These are phyloP conservation scores for Limnanthes douglasii DNA, from an alignment of 345 rosid genomes.

Conservation along the genomic window DNA sequence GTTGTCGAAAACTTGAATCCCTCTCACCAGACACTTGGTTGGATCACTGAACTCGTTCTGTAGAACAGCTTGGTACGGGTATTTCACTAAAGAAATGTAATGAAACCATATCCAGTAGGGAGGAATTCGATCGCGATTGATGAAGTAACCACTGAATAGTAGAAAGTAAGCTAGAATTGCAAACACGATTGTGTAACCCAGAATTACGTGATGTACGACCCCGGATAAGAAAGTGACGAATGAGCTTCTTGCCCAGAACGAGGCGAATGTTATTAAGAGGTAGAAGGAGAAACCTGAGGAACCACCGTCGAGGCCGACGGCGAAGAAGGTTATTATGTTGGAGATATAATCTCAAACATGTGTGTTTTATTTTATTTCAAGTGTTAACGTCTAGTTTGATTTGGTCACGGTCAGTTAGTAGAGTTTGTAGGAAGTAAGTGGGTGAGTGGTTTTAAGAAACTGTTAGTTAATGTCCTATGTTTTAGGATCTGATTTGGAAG, in stretches of 20 bases:
- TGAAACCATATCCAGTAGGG: conserved; percentile 73
- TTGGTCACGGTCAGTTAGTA: too few relatives aligned
- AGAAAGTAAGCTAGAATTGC: conserved; percentile 60
- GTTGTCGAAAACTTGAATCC: conserved; percentile 55
- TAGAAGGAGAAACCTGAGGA: conserved; percentile 41
- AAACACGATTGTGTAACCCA: conserved; percentile 60
- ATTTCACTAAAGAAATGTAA: conserved; percentile 53
- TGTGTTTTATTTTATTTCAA: too few relatives aligned
- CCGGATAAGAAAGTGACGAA: conserved; percentile 67
- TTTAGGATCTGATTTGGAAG: too few relatives aligned
- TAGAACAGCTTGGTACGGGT: conserved; percentile 56
- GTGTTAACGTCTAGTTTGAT: too few relatives aligned
- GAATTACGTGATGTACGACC: conserved; percentile 57
- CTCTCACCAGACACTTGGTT: conserved; percentile 36
- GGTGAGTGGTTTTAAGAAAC: too few relatives aligned
- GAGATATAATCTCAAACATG: too few relatives aligned
- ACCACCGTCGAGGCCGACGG: conserved; percentile 65
- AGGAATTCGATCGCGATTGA: conserved; percentile 52
- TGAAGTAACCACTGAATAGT: conserved; percentile 71
- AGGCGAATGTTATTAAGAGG: conserved; percentile 35
- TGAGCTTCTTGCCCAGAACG: conserved; percentile 69
- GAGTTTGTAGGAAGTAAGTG: too few relatives aligned
- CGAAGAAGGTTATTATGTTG: conserved; percentile 54
- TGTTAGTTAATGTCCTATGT: too few relatives aligned
- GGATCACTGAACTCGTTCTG: conserved; percentile 46